Base-by-base conservation (phyloP, 1,284 basidiomycete species). In the Microstroma glucosiphilum region DNA sequence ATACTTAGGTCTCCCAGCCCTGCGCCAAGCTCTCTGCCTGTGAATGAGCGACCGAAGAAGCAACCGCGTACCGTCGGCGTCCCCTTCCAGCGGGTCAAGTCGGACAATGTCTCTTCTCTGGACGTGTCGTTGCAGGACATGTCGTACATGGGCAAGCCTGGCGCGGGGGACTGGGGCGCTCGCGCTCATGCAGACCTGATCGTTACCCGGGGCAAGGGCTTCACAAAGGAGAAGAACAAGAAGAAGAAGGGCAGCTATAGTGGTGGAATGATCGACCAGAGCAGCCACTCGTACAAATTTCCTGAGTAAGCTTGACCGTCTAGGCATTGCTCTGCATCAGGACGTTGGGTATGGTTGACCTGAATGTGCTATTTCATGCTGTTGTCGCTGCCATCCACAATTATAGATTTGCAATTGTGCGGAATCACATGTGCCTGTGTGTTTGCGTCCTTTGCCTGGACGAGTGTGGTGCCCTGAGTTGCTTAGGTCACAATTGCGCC, bases 171-270 rank as follows among this genome's bases (percentile, higher is more conserved):
- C 78, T 98, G 96, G 76, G 94, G 94, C 40, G 88, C 88, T 19
- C 85, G 84, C 61, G 94, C 94, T 0, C 87, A 87, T 65, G 83
- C 85, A 56, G 94, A 97, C 80, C 82, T 98, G 64, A 89, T 96
- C 69, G 89, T 93, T 23, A 97, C 94, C 1, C 86, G 91, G 6
- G 94, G 94, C 12, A 89, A 89, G 56, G 90, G 91, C 8, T 98
- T 98, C 83, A 86, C 92, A 60, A 98, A 97, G 81, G 94, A 96
- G 83, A 97, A 98, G 83, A 97, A 96, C 83, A 98, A 98, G 86
- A 97, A 97, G 83, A 97, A 98, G 82, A 84, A 89, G 71, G 94
- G 92, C 2, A 80, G 66, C 56, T 80, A 80, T 65, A 62, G 72
- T 30, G 80, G 80, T 26, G 78, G 79, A 23, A 68, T 67, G 68